These are phyloP conservation scores for Phascolomyces articulosus DNA, from an alignment of 371 early-diverging fungal species.

Conservation along the genomic window DNA sequence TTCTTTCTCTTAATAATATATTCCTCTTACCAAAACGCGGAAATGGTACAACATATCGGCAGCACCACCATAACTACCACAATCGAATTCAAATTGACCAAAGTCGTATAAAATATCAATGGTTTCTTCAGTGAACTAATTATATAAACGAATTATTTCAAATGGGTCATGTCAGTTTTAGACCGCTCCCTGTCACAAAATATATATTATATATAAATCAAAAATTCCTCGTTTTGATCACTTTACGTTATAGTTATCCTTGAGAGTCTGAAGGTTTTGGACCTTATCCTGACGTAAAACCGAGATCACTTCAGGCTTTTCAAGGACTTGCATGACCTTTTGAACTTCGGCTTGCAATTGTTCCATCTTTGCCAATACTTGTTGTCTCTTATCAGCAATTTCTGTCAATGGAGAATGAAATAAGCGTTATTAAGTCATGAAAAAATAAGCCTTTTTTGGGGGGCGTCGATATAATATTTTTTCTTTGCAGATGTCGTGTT, in stretches of 20 bases:
- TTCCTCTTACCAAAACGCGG: slow-evolving; percentile 75
- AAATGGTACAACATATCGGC: slow-evolving; percentile 94
- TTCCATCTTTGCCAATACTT: slow-evolving; percentile 74
- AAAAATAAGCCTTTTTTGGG: no score
- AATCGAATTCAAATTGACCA: slow-evolving; percentile 89
- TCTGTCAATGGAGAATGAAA: slow-evolving; percentile 40
- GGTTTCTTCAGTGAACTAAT: slow-evolving; percentile 87
- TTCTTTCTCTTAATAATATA: no score
- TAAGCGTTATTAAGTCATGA: neutral
- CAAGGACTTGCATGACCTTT: slow-evolving; percentile 85
- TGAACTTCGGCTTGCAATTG: slow-evolving; percentile 77
- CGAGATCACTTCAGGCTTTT: slow-evolving; percentile 88
- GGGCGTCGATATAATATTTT: neutral
- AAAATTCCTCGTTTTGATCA: neutral
- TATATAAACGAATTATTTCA: no score
- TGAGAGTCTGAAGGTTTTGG: slow-evolving; percentile 83
- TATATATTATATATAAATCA: neutral
- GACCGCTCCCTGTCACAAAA: neutral
- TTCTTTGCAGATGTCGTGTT: neutral
- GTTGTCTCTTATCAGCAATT: slow-evolving; percentile 73
- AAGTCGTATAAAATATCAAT: slow-evolving; percentile 82
- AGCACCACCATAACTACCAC: slow-evolving; percentile 90
- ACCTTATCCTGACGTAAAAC: slow-evolving; percentile 91
- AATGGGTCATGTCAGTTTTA: no score
- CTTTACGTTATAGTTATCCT: slow-evolving; percentile 79